Evolutionary conservation across 208 protist species (phyloP).

Genomic region (Trypanosoma conorhini): DNA sequence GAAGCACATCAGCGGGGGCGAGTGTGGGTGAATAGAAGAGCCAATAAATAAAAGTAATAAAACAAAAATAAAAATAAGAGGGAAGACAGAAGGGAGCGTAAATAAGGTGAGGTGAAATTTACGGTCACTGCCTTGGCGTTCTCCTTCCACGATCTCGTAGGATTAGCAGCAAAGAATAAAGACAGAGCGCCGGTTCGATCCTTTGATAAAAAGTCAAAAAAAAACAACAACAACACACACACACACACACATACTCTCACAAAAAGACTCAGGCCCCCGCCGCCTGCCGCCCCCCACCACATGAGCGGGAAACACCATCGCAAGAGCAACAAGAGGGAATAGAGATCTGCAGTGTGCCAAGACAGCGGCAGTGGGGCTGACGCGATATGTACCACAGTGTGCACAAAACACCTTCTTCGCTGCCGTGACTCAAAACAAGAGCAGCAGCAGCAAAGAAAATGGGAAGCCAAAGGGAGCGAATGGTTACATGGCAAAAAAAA

Average conservation of each 20-base stretch:
- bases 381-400: background rate
- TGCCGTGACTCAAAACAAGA: background rate
- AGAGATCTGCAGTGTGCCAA: background rate
- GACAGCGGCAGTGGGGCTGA: background rate
- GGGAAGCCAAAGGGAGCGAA: no score
- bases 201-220: background rate
- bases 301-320: background rate
- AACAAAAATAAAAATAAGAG: no score
- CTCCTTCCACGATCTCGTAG: background rate
- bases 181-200: background rate
- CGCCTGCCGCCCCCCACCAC: background rate
- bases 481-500: constrained; percentile 1
- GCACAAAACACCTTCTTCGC: background rate
- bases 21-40: background rate
- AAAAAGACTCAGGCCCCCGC: no score
- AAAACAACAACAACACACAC: background rate
- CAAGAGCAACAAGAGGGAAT: background rate
- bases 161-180: background rate
- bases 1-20: background rate
- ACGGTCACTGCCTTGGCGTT: background rate
- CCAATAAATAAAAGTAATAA: background rate
- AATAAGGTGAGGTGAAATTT: no score
- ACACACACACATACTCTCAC: no score
- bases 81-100: no score
- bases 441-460: constrained; percentile 16